Evolutionary conservation across 2,329 filamentous ascomycete species (phyloP), one percentile per base, ranked within the genome.

Genomic region (Cladosporium sp.): DNA sequence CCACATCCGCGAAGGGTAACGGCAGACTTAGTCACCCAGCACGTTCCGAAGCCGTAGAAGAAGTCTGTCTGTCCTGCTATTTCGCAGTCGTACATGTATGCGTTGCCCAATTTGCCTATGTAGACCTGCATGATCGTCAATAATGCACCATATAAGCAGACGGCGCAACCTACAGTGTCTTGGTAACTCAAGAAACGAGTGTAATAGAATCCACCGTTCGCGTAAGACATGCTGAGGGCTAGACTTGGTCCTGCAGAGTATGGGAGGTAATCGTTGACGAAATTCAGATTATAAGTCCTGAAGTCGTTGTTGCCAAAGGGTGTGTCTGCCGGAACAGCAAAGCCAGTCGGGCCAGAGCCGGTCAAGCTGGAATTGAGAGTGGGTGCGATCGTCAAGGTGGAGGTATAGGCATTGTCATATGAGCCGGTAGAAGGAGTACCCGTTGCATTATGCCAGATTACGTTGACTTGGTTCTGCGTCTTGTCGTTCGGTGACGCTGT

Each of bases 31-130:
- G 84, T 77, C 40, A 88, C 76, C 78, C 82, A 88, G 3, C 82
- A 77, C 0, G 85, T 88, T 25, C 85, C 86, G 66, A 88, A 88
- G 28, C 52, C 52, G 28, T 55, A 88, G 19, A 88, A 74, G 72
- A 88, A 88, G 65, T 89, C 87, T 0, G 84, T 88, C 67, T 88
- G 78, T 0, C 86, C 86, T 0, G 83, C 86, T 5, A 88, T 78
- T 37, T 84, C 79, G 55, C 74, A 80, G 37, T 81, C 76, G 68
- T 84, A 80, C 70, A 89, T 85, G 72, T 87, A 88, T 0, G 82
- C 82, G 63, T 87, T 88, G 30, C 82, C 86, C 1, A 87, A 75
- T 67, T 88, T 88, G 55, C 86, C 86, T 15, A 88, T 70, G 64
- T 88, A 88, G 3, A 88, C 70, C 79, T 81, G 47, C n/a, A 7